Conservation (phyloP, 2,329 filamentous ascomycete species). For the Apiospora marii region DNA sequence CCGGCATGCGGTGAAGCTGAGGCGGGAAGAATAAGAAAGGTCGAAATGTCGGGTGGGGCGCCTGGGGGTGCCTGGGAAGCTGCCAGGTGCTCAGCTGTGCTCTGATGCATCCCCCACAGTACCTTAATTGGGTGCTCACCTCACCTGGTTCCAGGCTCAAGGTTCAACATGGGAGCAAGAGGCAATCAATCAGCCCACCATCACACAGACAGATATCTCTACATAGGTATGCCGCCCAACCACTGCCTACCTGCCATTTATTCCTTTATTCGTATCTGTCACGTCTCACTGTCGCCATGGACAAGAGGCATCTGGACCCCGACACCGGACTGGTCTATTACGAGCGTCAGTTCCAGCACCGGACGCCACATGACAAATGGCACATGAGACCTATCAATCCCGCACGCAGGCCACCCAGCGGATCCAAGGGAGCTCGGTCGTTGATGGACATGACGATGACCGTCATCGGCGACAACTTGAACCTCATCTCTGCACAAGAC, state of each 20-base stretch:
- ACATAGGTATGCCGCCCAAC: background rate
- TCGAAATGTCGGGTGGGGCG: too few relatives aligned
- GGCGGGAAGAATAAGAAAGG: too few relatives aligned
- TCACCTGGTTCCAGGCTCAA: too few relatives aligned
- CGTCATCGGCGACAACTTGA: background rate
- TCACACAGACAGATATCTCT: background rate
- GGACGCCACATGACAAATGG: background rate
- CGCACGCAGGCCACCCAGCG: background rate
- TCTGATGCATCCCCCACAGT: too few relatives aligned
- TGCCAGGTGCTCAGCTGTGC: too few relatives aligned
- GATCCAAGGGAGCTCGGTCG: background rate
- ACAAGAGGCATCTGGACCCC: background rate
- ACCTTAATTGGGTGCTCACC: too few relatives aligned
- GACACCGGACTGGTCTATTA: background rate
- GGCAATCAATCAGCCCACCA: background rate
- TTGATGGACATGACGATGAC: conserved; percentile 2
- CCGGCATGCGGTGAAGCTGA: too few relatives aligned
- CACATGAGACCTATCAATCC: background rate
- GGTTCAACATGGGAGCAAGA: too few relatives aligned
- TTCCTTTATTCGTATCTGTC: too few relatives aligned
- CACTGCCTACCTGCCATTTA: background rate
- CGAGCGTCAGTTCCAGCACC: background rate
- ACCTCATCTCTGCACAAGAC: background rate
- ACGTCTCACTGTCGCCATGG: background rate
- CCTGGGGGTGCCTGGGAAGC: too few relatives aligned